Evolutionary conservation across 2,329 filamentous ascomycete genomes (phyloP).

Genomic region (Tolypocladium album): DNA sequence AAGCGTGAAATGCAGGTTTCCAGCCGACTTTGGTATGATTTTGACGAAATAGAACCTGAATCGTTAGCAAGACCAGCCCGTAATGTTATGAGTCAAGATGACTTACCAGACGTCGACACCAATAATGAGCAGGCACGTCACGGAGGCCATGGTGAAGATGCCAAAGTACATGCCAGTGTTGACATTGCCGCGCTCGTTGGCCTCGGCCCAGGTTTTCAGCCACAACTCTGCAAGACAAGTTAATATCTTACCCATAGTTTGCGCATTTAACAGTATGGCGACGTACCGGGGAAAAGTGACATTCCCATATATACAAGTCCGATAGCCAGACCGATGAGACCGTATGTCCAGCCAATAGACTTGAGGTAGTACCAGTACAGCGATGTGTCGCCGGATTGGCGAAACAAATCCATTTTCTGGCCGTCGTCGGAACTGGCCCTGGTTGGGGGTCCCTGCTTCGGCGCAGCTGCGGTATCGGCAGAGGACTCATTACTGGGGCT

Average conservation of each 20-base stretch:
- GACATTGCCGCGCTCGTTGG: background rate
- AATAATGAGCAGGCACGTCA: background rate
- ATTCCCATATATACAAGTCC: background rate
- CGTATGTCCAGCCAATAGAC: background rate
- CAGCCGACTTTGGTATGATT: background rate
- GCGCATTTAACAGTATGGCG: too few relatives aligned
- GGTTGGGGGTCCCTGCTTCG: background rate
- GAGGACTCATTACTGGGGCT: background rate
- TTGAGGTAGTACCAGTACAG: conserved; percentile 1
- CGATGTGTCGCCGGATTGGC: background rate
- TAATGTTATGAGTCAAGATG: background rate
- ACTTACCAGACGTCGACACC: conserved; percentile 1
- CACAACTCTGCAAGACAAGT: background rate
- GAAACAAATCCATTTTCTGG: background rate
- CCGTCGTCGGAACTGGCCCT: background rate
- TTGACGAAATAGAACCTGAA: conserved; percentile 1
- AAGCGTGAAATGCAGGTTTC: background rate
- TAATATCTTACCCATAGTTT: background rate
- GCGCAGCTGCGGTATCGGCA: background rate
- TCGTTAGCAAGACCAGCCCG: background rate
- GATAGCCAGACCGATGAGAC: background rate
- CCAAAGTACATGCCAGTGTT: conserved; percentile 1
- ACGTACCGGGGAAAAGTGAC: background rate
- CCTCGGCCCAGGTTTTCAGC: conserved; percentile 1
- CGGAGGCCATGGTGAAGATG: background rate